These are phyloP conservation scores for Ganoderma boninense DNA, from an alignment of 1,284 basidiomycete genomes.

Conservation along the genomic window DNA sequence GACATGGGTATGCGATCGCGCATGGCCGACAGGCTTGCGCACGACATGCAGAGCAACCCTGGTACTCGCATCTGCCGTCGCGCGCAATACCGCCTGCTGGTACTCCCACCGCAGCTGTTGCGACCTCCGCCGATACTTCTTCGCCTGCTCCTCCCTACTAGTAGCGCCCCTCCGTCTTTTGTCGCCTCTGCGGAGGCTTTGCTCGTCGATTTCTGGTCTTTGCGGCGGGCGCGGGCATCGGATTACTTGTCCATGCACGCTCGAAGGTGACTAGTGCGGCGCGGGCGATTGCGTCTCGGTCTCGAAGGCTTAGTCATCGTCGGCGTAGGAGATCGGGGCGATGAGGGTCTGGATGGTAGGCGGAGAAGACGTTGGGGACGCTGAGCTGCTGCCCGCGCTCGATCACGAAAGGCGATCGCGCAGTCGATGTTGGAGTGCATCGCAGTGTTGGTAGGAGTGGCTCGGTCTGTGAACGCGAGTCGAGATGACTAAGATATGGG, in stretches of 20 bases:
- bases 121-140: constrained; percentile 27
- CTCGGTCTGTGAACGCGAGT: not conserved
- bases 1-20: constrained; percentile 15
- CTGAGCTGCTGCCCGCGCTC: constrained; percentile 26
- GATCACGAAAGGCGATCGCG: constrained; percentile 28
- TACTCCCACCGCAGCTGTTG: constrained; percentile 30
- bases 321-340: not conserved
- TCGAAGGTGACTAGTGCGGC: constrained; percentile 27
- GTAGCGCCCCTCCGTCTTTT: not conserved
- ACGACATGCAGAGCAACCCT: constrained; percentile 25
- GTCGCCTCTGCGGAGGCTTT: not conserved
- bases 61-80: constrained; percentile 4
- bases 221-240: constrained; percentile 12
- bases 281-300: constrained; percentile 20
- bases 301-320: constrained; percentile 11
- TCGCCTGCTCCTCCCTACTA: not conserved
- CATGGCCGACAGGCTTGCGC: constrained; percentile 20
- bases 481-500: not conserved
- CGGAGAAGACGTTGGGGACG: constrained; percentile 32
- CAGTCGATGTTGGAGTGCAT: constrained; percentile 29
- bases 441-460: not conserved
- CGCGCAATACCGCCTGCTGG: constrained; percentile 24
- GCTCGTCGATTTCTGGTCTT: constrained; percentile 5
- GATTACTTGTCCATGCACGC: constrained; percentile 35
- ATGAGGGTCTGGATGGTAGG: constrained; percentile 28